Evolutionary conservation across 202 grass and related monocot species (phyloP).

Genomic region (Bolboschoenoplectus hybrid): DNA sequence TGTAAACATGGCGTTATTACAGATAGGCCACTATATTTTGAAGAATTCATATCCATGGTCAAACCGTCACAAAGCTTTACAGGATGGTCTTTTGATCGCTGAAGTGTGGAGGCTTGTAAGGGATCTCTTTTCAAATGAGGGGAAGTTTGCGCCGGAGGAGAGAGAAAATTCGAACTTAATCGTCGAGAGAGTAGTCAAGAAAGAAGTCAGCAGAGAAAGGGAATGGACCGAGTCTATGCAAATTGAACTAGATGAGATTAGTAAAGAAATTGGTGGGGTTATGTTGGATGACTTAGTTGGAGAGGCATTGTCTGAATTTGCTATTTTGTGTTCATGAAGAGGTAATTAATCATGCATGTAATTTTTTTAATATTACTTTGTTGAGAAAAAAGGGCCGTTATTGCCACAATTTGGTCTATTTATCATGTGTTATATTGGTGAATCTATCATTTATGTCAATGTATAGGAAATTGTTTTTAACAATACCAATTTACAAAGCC

Average conservation of each 20-base stretch:
- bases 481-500: slow-evolving; percentile 25
- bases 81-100: slow-evolving; percentile 33
- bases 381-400: slow-evolving; percentile 9
- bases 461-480: slow-evolving; percentile 22
- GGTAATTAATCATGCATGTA: slow-evolving; percentile 17
- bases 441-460: slow-evolving; percentile 17
- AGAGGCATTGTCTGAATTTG: slow-evolving; percentile 63
- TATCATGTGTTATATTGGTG: slow-evolving; percentile 19
- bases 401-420: slow-evolving; percentile 18
- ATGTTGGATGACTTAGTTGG: slow-evolving; percentile 67
- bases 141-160: slow-evolving; percentile 44
- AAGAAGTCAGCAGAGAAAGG: slow-evolving; percentile 55
- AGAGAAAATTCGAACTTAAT: slow-evolving; percentile 48
- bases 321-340: slow-evolving; percentile 45
- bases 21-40: slow-evolving; percentile 60
- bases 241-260: slow-evolving; percentile 57
- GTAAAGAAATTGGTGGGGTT: slow-evolving; percentile 49
- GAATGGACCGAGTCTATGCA: slow-evolving; percentile 52
- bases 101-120: slow-evolving; percentile 72
- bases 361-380: slow-evolving; percentile 32
- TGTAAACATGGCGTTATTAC: slow-evolving; percentile 67
- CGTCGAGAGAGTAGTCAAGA: slow-evolving; percentile 58
- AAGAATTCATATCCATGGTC: slow-evolving; percentile 56
- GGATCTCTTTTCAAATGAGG: slow-evolving; percentile 55
- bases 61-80: slow-evolving; percentile 25